phyloP scores from a whole-genome alignment of 805 yeast species.

The Lachancea cidri region DNA sequence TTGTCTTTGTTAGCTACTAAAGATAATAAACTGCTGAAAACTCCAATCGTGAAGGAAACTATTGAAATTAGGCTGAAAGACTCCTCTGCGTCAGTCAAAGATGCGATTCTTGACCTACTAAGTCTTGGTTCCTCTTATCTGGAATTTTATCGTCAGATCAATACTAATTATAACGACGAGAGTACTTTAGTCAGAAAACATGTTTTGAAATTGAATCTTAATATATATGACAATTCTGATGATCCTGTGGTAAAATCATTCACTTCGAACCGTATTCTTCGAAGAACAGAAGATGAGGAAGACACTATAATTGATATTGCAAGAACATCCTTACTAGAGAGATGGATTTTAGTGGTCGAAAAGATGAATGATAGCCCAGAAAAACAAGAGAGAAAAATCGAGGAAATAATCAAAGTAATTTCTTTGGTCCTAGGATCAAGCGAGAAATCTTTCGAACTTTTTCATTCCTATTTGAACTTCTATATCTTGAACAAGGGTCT shows the following conservation, averaged over 20 bases:
- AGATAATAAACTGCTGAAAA: conserved; percentile 47
- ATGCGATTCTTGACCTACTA: conserved; percentile 67
- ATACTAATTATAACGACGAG: conserved; percentile 43
- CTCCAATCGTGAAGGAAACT: conserved; percentile 47
- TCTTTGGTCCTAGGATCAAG: conserved; percentile 35
- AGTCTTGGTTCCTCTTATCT: conserved; percentile 32
- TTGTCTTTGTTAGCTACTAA: conserved; percentile 49
- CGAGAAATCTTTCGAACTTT: conserved; percentile 39
- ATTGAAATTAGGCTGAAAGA: conserved; percentile 51
- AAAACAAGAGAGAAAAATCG: conserved; percentile 10
- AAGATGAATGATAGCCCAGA: conserved; percentile 6
- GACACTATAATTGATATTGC: conserved; percentile 44
- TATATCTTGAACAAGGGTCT: conserved; percentile 35
- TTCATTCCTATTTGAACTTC: conserved; percentile 45
- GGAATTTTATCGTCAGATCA: conserved; percentile 47
- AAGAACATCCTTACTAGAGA: conserved; percentile 31
- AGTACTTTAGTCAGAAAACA: conserved; percentile 63
- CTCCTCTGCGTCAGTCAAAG: conserved; percentile 65
- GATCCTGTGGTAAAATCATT: conserved; percentile 33
- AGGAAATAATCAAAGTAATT: conserved; percentile 32
- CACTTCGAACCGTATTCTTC: conserved; percentile 48
- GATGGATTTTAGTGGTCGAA: conserved; percentile 32
- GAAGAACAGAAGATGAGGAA: conserved; percentile 67
- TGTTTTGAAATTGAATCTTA: conserved; percentile 47
- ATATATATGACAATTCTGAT: conserved; percentile 39